A percentile compares a stretch with the other conserved stretches of the same genome.
phyloP scores from a whole-genome alignment of 2,329 filamentous ascomycete species.

The Cladophialophora yegresii region DNA sequence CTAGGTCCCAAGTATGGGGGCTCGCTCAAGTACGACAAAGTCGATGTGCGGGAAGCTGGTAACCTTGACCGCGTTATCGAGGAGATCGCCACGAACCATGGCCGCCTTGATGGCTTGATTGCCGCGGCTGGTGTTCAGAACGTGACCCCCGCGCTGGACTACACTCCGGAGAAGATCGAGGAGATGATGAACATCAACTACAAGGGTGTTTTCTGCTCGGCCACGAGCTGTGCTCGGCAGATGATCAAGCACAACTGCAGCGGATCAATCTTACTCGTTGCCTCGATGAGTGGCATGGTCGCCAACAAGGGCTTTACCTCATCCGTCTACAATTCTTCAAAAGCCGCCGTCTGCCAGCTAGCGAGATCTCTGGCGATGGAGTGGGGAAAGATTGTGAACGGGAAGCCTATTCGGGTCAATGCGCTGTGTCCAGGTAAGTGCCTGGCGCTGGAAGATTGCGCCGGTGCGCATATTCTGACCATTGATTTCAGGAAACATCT shows the following conservation, averaged over 20 bases:
- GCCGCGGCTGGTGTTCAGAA: constrained; percentile 50
- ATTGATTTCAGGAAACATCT: constrained; percentile 44
- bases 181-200: constrained; percentile 40
- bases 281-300: constrained; percentile 63
- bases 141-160: constrained; percentile 46
- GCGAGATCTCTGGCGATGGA: constrained; percentile 49
- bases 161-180: constrained; percentile 45
- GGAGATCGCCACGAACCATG: constrained; percentile 42
- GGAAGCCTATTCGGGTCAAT: constrained; percentile 54
- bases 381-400: constrained; percentile 45
- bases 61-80: constrained; percentile 43
- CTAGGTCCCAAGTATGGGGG: constrained; percentile 44
- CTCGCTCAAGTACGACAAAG: constrained; percentile 49
- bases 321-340: constrained; percentile 48
- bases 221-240: constrained; percentile 60
- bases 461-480: neutral
- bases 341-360: constrained; percentile 48
- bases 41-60: constrained; percentile 45
- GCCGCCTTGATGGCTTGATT: constrained; percentile 47
- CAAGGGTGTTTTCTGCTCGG: constrained; percentile 35
- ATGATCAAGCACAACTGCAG: constrained; percentile 62
- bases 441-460: neutral
- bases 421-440: constrained; percentile 53
- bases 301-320: constrained; percentile 53
- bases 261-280: constrained; percentile 64